Conservation (phyloP, 2,329 filamentous ascomycete genomes). For the Spiromastix sp. region DNA sequence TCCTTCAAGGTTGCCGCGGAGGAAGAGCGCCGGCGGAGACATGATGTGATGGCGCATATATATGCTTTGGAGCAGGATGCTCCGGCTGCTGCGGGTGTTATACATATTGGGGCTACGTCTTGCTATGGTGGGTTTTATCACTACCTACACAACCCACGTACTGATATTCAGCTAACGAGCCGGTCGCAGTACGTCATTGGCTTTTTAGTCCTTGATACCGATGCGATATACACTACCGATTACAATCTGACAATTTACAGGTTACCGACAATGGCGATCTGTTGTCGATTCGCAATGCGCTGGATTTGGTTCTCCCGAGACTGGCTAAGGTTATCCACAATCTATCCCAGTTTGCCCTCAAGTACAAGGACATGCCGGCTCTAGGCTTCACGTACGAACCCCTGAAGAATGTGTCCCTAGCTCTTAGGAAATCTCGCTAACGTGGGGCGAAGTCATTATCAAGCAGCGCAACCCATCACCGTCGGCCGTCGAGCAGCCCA, state of each 20-base stretch:
- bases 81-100: constrained; percentile 69
- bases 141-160: too few species aligned
- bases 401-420: constrained; percentile 43
- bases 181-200: too few species aligned
- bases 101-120: constrained; percentile 60
- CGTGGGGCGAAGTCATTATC: constrained; percentile 3
- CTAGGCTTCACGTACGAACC: constrained; percentile 70
- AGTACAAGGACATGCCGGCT: constrained; percentile 63
- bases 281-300: constrained; percentile 63
- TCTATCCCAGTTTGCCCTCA: constrained; percentile 58
- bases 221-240: too few species aligned
- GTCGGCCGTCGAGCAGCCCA: constrained; percentile 60
- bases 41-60: constrained; percentile 59
- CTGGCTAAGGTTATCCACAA: constrained; percentile 69
- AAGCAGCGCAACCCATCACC: constrained; percentile 47
- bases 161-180: too few species aligned
- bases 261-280: constrained; percentile 69
- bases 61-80: constrained; percentile 58
- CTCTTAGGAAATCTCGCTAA: constrained; percentile 9
- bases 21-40: constrained; percentile 64
- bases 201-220: too few species aligned
- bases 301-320: constrained; percentile 68
- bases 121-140: constrained; percentile 9
- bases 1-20: constrained; percentile 64
- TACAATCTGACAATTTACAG: constrained; percentile 39